Percentiles rank a stretch among this genome's conserved stretches.
Conservation (phyloP, 2,329 filamentous ascomycete genomes). For the Mycosphaerella sp. region DNA sequence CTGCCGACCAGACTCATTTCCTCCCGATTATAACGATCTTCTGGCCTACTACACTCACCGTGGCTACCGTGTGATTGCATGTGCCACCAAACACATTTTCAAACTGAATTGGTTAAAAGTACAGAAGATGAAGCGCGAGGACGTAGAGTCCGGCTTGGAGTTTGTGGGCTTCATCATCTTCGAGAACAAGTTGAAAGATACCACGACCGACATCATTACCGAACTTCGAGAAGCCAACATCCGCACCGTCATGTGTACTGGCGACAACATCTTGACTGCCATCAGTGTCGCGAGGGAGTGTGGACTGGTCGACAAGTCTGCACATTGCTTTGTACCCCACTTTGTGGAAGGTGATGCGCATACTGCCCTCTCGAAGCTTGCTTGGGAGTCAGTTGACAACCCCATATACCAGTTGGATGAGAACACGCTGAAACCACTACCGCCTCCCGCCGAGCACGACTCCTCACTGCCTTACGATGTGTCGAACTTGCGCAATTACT, state of each 20-base stretch:
- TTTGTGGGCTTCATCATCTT: slow-evolving; percentile 98
- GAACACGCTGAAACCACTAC: slow-evolving; percentile 70
- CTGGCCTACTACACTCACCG: slow-evolving; percentile 88
- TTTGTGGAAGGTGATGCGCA: slow-evolving; percentile 73
- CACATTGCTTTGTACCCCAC: slow-evolving; percentile 88
- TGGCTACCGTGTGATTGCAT: slow-evolving; percentile 93
- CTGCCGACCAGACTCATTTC: slow-evolving; percentile 76
- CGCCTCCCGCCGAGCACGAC: slow-evolving; percentile 64
- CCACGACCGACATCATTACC: slow-evolving; percentile 70
- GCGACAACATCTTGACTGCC: slow-evolving; percentile 94
- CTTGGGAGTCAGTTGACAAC: slow-evolving; percentile 96
- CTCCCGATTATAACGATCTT: slow-evolving; percentile 81
- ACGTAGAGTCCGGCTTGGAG: slow-evolving; percentile 75
- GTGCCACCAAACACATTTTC: slow-evolving; percentile 78
- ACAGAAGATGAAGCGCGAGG: slow-evolving; percentile 82
- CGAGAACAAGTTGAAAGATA: slow-evolving; percentile 95
- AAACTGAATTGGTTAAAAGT: slow-evolving; percentile 91
- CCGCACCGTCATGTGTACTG: slow-evolving; percentile 90
- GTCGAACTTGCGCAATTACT: slow-evolving; percentile 74
- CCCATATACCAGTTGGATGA: slow-evolving; percentile 69
- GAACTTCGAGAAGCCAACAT: slow-evolving; percentile 81
- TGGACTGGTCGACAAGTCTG: slow-evolving; percentile 67
- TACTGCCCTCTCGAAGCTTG: slow-evolving; percentile 65
- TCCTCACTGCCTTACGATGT: slow-evolving; percentile 80
- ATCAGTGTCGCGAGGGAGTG: slow-evolving; percentile 94